Evolutionary conservation across 805 yeast species (phyloP), one percentile per base, ranked within the genome.

Genomic region (Zygotorulaspora chibaensis): DNA sequence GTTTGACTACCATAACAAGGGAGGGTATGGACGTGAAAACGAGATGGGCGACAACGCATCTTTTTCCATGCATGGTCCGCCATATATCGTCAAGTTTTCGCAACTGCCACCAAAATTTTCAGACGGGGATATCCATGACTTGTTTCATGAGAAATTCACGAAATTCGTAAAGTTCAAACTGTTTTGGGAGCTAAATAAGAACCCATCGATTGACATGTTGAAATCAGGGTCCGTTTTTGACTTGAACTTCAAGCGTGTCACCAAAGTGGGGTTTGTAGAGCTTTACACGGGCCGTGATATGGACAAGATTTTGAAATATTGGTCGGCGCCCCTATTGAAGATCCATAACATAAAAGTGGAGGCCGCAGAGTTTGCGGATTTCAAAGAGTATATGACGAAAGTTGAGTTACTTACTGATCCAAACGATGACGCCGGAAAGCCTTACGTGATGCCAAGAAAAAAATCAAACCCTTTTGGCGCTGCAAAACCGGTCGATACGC

Each of bases 401-500:
- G 51, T 47, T 33, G 61, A 35, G 46, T 49, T 51, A 34, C 52
- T 53, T 59, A 65, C 51, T 3, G 58, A 58, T 31, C 57, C 59
- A 16, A 46, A 43, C 30, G 61, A 56, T 33, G 58, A 59, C 38
- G 58, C 67, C 7, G 41, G 56, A 7, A 55, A 40, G 40, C 58
- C 65, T 3, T 61, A 54, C 37, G 45, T 40, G 12, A 51, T 43
- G 13, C 61, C 55, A 3, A 55, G 68, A 56, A 60, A 70, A 2
- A 81, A 77, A 55, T 51, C 76, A 0, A 85, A 80, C 59, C 93
- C 95, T 4, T 87, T 88, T 69, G 96, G 96, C 0, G 69, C 76
- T 3, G 96, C 96, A 1, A 85, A 80, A 65, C 96, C 96, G 1
- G 91, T 87, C 5, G 96, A 87, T 62, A 79, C 84, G 2, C 69